Percentiles rank a stretch among this genome's conserved stretches.
These are phyloP conservation scores for Ustilago cynodontis DNA, from an alignment of 1,284 basidiomycete genomes.

Conservation along the genomic window DNA sequence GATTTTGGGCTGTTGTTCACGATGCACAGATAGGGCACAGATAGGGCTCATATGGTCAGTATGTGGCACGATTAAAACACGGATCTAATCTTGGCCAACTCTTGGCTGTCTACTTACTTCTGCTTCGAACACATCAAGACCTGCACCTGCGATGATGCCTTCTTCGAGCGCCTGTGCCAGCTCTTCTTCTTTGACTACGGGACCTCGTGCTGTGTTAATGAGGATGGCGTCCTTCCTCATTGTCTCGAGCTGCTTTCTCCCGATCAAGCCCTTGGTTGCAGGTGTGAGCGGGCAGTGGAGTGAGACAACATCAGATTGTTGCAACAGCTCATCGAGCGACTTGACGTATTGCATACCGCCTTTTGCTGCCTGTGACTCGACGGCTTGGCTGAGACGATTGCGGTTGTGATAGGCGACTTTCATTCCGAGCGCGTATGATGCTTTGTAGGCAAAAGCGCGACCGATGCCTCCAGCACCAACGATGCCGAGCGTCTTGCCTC, in stretches of 20 bases:
- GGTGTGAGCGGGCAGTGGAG: slow-evolving; percentile 73
- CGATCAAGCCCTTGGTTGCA: slow-evolving; percentile 71
- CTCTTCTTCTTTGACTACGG: slow-evolving; percentile 71
- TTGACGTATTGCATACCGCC: slow-evolving; percentile 56
- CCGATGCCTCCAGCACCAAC: slow-evolving; percentile 66
- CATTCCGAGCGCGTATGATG: slow-evolving; percentile 61
- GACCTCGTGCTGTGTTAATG: slow-evolving; percentile 73
- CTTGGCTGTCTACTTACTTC: slow-evolving; percentile 29
- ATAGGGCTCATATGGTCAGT: no score
- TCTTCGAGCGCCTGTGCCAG: slow-evolving; percentile 58
- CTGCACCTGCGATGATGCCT: slow-evolving; percentile 74
- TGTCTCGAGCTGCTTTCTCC: slow-evolving; percentile 65
- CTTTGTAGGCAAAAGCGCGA: slow-evolving; percentile 59
- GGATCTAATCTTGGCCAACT: background rate
- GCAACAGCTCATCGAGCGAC: slow-evolving; percentile 71
- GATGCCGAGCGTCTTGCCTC: slow-evolving; percentile 61
- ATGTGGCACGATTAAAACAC: background rate
- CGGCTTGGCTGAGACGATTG: slow-evolving; percentile 33
- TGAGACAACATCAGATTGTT: slow-evolving; percentile 71
- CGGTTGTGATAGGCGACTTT: slow-evolving; percentile 65
- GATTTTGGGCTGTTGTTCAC: slow-evolving; percentile 39
- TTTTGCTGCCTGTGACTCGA: slow-evolving; percentile 66
- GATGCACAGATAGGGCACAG: background rate
- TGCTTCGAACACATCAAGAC: slow-evolving; percentile 82
- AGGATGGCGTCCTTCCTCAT: slow-evolving; percentile 71